Base-by-base conservation (phyloP, 2,329 filamentous ascomycete genomes). In the Cladosporium sp. region DNA sequence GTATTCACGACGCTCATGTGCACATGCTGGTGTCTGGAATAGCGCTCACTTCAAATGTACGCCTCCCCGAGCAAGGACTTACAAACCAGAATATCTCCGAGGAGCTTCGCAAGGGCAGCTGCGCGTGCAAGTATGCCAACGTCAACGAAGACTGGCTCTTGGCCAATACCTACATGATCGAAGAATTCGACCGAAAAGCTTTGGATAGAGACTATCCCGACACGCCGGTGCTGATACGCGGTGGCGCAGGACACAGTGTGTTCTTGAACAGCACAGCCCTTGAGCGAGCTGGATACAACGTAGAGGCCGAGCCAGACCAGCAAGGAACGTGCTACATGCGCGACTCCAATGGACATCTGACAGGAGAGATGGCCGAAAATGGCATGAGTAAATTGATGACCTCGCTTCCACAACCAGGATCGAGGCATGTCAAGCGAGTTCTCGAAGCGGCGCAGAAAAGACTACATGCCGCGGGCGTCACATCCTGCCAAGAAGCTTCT, bases 1-100 rank as follows among this genome's bases (percentile, higher is more conserved):
- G 66, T 1, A 66, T 69, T 27, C 66, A 69, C 49, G 67, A 68
- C 50, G 65, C 65, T 2, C 66, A 69, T 49, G 61, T 59, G 51
- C 66, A 68, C 47, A 53, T 68, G 3, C 53, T 68, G 3, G 51
- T 54, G 8, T 61, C 62, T 11, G 62, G 62, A 2, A 52, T 67
- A 4, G 55, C 54, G 12, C 57, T 61, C 12, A 58, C 59, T 1
- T 63, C 59, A 12, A 59, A 61, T 33, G 57, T 59, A 3, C 54
- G 56, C 12, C 59, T 67, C 13, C 43, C 33, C n/a, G 59, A 56
- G 7, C 51, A 60, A 33, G 59, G 66, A 25, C 49, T 53, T 3
- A 64, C 57, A 1, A 46, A 51, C 35, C 50, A 49, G 3, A 62
- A 58, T 48, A 56, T 64, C 22, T 57, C 53, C 0, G 38, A 53